Conservation (phyloP, 352 stramenopile genomes). For the Blastocystis sp. region DNA sequence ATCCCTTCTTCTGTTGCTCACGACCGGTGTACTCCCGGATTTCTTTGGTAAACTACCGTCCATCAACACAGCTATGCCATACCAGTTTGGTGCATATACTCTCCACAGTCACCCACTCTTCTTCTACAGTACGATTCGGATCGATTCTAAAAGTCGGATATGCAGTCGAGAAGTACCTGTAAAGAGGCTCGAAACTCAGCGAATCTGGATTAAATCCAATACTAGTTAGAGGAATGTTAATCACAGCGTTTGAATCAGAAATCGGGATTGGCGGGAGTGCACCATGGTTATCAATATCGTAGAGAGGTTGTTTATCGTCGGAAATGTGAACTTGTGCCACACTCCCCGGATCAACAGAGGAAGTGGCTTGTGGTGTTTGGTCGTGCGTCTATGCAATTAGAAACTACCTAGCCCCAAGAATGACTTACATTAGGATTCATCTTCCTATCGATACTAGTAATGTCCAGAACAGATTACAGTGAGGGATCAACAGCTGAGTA, state of each 20-base stretch:
- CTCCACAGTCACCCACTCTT: conserved; percentile 32
- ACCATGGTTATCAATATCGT: background rate
- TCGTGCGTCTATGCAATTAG: background rate
- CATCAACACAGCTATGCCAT: background rate
- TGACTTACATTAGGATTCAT: background rate
- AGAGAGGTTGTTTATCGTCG: background rate
- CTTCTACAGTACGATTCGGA: background rate
- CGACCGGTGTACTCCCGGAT: background rate
- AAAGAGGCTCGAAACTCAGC: background rate
- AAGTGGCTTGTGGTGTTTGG: background rate
- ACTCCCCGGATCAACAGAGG: background rate
- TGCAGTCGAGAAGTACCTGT: background rate
- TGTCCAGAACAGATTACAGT: background rate
- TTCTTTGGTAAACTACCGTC: background rate
- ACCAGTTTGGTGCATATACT: conserved; percentile 1
- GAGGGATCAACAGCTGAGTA: too few relatives aligned
- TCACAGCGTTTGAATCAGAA: background rate
- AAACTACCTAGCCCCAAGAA: background rate
- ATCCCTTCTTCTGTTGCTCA: conserved; percentile 47
- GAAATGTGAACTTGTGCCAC: background rate
- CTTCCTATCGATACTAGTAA: background rate
- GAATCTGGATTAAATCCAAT: background rate
- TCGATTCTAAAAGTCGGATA: background rate
- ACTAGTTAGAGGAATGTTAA: background rate
- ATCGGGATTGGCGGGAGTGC: background rate